Evolutionary conservation across 306 rosid genomes (phyloP).

Genomic region (Inga leiocalycina): DNA sequence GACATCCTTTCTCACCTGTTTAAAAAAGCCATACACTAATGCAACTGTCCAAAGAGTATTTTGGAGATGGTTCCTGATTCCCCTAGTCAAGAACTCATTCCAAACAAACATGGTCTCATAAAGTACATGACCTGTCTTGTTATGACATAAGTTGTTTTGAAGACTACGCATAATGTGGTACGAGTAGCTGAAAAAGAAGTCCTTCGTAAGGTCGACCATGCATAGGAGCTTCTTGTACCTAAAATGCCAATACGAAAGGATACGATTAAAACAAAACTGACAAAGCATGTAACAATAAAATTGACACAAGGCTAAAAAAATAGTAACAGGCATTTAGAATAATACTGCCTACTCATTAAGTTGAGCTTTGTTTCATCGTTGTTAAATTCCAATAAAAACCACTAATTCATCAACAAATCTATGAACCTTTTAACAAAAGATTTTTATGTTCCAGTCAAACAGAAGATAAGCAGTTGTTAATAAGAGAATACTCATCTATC

Average conservation of each 20-base stretch:
- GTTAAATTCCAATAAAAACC: constrained; percentile 13
- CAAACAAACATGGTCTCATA: constrained; percentile 96
- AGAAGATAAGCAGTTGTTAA: constrained; percentile 10
- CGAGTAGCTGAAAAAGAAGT: constrained; percentile 98
- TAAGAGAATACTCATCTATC: constrained; percentile 6
- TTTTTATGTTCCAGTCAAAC: constrained; percentile 15
- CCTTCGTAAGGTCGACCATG: constrained; percentile 94
- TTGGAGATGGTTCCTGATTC: constrained; percentile 71
- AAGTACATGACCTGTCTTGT: constrained; percentile 60
- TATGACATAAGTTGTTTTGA: constrained; percentile 75
- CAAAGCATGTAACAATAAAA: constrained; percentile 17
- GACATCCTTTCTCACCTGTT: constrained; percentile 65
- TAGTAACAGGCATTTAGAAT: constrained; percentile 2
- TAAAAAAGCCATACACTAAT: constrained; percentile 90
- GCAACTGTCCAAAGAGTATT: constrained; percentile 97
- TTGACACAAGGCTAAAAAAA: constrained; percentile 8
- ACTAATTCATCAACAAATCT: constrained; percentile 9
- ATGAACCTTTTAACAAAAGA: background rate
- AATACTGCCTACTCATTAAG: background rate
- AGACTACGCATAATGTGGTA: constrained; percentile 90
- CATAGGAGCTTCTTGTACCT: constrained; percentile 99
- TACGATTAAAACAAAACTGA: constrained; percentile 19
- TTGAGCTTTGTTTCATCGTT: constrained; percentile 5
- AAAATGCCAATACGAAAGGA: constrained; percentile 28
- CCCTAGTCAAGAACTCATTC: constrained; percentile 95